phyloP scores from a whole-genome alignment of 73 alveolate genomes.

The Tetrahymena elliotti region DNA sequence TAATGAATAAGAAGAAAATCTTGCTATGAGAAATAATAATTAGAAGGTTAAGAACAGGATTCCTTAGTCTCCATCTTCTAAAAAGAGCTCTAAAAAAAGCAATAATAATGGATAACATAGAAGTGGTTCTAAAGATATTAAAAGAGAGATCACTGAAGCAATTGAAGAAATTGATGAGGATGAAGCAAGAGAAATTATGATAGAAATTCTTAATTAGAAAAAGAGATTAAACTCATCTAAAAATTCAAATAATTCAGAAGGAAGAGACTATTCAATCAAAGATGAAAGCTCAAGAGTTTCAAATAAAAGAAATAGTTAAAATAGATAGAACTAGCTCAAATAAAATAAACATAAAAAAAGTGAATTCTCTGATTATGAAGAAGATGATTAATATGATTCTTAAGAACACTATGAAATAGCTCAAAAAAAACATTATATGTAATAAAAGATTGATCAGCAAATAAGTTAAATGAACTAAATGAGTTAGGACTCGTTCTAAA shows the following conservation, averaged over 20 bases:
- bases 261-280: background rate
- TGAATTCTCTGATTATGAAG: background rate
- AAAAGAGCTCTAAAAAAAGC: background rate
- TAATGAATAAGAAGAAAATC: background rate
- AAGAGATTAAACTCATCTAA: background rate
- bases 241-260: background rate
- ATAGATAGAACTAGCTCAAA: background rate
- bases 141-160: background rate
- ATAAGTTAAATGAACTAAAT: background rate
- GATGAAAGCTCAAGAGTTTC: background rate
- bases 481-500: background rate
- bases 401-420: background rate
- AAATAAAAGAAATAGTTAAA: background rate
- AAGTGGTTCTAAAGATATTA: background rate
- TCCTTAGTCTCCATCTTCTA: background rate
- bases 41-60: background rate
- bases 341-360: background rate
- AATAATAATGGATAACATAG: background rate
- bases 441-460: background rate
- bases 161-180: background rate
- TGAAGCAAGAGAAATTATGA: background rate
- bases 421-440: background rate
- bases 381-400: background rate
- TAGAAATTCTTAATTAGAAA: background rate
- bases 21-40: background rate